These are phyloP conservation scores for Diaporthe batatas DNA, from an alignment of 2,329 filamentous ascomycete genomes.

Conservation along the genomic window DNA sequence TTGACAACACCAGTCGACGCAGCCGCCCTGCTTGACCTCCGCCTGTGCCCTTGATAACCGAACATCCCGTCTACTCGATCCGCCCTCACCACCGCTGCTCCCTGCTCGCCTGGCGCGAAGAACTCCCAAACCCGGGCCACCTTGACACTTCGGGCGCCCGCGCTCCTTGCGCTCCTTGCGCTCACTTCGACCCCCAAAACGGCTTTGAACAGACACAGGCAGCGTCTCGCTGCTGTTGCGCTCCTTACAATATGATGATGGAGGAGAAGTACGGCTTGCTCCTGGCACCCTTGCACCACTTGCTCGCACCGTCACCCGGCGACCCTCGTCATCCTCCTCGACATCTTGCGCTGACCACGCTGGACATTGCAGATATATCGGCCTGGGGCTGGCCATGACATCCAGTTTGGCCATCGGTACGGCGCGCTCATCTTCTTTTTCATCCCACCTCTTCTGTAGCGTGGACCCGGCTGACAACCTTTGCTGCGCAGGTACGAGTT, in stretches of 20 bases:
- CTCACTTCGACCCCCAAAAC: constrained; percentile 24
- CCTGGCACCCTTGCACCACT: not conserved
- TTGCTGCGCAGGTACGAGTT: constrained; percentile 80
- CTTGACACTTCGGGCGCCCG: constrained; percentile 26
- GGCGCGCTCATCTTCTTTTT: constrained; percentile 44
- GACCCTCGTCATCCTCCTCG: not conserved
- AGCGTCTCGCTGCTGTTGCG: constrained; percentile 43
- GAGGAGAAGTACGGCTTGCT: constrained; percentile 60
- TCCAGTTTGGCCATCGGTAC: constrained; percentile 83
- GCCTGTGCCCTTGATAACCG: constrained; percentile 34
- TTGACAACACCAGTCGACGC: constrained; percentile 11
- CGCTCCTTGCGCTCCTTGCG: constrained; percentile 37
- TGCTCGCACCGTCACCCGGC: not conserved
- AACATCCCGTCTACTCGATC: constrained; percentile 1
- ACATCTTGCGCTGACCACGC: constrained; percentile 49
- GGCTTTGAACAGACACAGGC: constrained; percentile 33
- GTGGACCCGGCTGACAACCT: constrained; percentile 44
- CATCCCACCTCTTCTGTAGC: not conserved
- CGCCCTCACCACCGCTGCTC: not conserved
- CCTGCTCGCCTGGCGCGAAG: constrained; percentile 39
- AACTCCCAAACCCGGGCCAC: constrained; percentile 27
- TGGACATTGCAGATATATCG: constrained; percentile 73
- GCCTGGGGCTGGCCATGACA: constrained; percentile 79
- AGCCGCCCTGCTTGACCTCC: constrained; percentile 10
- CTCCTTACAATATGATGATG: constrained; percentile 54